Percentiles rank a stretch among this genome's conserved stretches.
Conservation (phyloP, 1,139 yeast species). For the Candida sanyaensis region DNA sequence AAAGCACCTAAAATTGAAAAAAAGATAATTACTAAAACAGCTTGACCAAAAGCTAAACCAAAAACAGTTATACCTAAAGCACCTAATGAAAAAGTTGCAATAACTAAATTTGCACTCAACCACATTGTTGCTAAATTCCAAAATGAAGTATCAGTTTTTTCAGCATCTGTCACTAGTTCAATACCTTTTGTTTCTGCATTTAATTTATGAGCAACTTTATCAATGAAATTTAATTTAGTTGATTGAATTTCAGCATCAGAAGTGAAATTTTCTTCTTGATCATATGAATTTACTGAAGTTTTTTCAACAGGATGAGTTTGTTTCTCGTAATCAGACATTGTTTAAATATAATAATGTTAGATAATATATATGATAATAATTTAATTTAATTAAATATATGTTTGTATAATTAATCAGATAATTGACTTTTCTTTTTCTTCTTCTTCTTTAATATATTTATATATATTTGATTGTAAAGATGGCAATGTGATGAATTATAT, state of each 20-base stretch:
- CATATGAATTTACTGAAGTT: constrained; percentile 11
- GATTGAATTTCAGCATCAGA: constrained; percentile 13
- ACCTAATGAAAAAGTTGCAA: constrained; percentile 83
- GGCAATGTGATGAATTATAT: constrained; percentile 13
- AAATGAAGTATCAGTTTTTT: constrained; percentile 60
- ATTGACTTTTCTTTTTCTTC: not conserved
- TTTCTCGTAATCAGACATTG: constrained; percentile 8
- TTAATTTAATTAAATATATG: no score
- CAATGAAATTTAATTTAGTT: constrained; percentile 17
- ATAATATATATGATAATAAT: no score
- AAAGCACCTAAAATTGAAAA: constrained; percentile 71
- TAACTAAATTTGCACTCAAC: constrained; percentile 88
- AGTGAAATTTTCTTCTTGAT: constrained; percentile 6
- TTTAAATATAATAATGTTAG: not conserved
- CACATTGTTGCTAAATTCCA: constrained; percentile 85
- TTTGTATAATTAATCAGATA: not conserved
- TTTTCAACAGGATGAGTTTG: constrained; percentile 6
- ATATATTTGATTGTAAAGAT: not conserved
- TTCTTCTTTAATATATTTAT: no score
- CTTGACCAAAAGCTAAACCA: constrained; percentile 64
- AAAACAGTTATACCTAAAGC: constrained; percentile 69
- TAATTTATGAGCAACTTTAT: constrained; percentile 34
- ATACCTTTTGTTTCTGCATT: constrained; percentile 71
- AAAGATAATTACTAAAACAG: constrained; percentile 63
- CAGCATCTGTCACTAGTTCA: constrained; percentile 67